These are phyloP conservation scores for Penicillium expansum DNA, from an alignment of 2,329 filamentous ascomycete genomes.

Conservation along the genomic window DNA sequence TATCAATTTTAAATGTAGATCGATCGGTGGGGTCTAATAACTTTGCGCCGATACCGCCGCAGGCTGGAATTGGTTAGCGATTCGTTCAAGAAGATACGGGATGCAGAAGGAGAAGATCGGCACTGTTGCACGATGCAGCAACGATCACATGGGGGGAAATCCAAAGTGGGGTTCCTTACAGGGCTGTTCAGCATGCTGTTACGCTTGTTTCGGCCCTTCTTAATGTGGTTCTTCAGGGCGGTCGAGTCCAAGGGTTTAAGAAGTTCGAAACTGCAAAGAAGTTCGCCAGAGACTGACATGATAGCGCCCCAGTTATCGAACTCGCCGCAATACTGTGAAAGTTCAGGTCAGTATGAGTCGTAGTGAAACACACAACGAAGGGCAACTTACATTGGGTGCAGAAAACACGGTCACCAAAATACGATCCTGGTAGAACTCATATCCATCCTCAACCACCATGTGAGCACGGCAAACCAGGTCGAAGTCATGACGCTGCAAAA, in stretches of 20 bases:
- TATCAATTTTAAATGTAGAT: slow-evolving; percentile 4
- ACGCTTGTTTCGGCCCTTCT: slow-evolving; percentile 92
- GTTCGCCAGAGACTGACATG: slow-evolving; percentile 92
- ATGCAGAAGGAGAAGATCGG: slow-evolving; percentile 12
- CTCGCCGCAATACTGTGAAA: slow-evolving; percentile 85
- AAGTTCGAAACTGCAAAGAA: slow-evolving; percentile 95
- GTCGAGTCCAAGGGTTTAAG: slow-evolving; percentile 95
- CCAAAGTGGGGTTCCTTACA: slow-evolving; percentile 57
- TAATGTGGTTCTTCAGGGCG: slow-evolving; percentile 96
- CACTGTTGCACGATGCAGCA: slow-evolving; percentile 21
- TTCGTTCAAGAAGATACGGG: neutral
- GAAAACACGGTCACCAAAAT: slow-evolving; percentile 96
- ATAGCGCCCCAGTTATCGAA: slow-evolving; percentile 99
- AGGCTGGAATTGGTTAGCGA: slow-evolving; percentile 35
- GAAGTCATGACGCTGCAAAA: slow-evolving; percentile 90
- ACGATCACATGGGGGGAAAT: slow-evolving; percentile 22
- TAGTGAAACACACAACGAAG: neutral
- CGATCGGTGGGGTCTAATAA: slow-evolving; percentile 31
- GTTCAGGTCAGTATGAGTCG: slow-evolving; percentile 20
- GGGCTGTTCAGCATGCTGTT: slow-evolving; percentile 96
- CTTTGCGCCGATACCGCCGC: slow-evolving; percentile 47
- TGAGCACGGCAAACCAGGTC: slow-evolving; percentile 95
- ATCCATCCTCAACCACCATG: slow-evolving; percentile 99
- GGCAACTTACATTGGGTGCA: slow-evolving; percentile 79
- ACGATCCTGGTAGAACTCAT: slow-evolving; percentile 96